Evolutionary conservation across 2,329 filamentous ascomycete genomes (phyloP).

Genomic region (Calonectria hawksworthii): DNA sequence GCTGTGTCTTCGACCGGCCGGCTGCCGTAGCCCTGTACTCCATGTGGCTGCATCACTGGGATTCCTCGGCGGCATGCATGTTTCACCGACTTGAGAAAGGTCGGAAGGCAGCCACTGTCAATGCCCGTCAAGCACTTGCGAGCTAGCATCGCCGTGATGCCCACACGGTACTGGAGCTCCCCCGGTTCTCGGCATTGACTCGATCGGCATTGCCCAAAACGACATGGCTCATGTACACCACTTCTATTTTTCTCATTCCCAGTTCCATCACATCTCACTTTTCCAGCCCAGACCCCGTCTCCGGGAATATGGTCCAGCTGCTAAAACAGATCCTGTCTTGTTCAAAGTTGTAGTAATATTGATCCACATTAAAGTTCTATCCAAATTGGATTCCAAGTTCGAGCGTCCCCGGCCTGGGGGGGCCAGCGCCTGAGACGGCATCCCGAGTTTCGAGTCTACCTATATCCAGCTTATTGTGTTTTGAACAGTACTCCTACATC

Average conservation of each 20-base stretch:
- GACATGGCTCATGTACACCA: background rate
- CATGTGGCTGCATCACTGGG: constrained; percentile 28
- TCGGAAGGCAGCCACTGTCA: constrained; percentile 14
- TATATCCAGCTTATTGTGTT: constrained; percentile 39
- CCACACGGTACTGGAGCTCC: constrained; percentile 25
- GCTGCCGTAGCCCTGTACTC: background rate
- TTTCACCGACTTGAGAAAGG: constrained; percentile 35
- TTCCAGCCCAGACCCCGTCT: background rate
- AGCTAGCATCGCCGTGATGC: constrained; percentile 23
- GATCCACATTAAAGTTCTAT: constrained; percentile 24
- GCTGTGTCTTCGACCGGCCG: constrained; percentile 4
- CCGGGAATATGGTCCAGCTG: background rate
- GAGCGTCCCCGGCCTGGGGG: constrained; percentile 11
- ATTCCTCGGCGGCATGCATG: constrained; percentile 38
- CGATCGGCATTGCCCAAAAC: background rate
- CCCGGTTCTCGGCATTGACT: background rate
- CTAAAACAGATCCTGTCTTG: background rate
- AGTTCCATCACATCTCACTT: background rate
- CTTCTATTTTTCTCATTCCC: background rate
- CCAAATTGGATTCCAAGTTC: constrained; percentile 18
- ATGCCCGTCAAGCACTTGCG: constrained; percentile 1
- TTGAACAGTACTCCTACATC: constrained; percentile 37
- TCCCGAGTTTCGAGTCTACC: constrained; percentile 33
- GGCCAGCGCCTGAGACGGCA: constrained; percentile 13
- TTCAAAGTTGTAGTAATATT: background rate